Base-by-base conservation (phyloP, 371 early-diverging fungal genomes). In the Mortierella sp. region DNA sequence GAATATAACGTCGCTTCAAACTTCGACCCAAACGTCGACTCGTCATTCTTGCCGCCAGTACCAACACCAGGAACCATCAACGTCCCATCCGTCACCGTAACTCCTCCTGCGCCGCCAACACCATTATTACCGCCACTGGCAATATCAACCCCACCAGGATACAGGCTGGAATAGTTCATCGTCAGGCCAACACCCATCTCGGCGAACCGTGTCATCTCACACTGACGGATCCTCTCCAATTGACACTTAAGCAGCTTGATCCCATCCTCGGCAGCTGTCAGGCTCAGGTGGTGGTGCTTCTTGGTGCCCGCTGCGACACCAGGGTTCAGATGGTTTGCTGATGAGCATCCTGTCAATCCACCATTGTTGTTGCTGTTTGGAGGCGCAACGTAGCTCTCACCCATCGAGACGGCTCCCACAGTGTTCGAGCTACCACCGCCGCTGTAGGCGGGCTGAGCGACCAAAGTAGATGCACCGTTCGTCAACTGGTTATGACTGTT, bases 181-280 rank as follows among this genome's bases (percentile, higher is more conserved):
- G 81, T 81, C 41, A 85, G 76, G 6, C 86, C 86, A 21, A 79
- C 58, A 2, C 86, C 86, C 86, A 85, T 85, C 56, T 85, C 86
- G 41, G 86, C 75, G 44, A 85, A 85, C 48, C 86, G 75, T 0
- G 86, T 79, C 75, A 85, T 85, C 79, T 85, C 86, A 5, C 76
- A 79, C 35, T 85, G 86, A 14, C 86, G 86, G 54, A 85, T 85
- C 58, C 86, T 54, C 72, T 85, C 86, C 41, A 85, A 44, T 41
- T 85, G 86, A 49, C 86, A 85, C n/a, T 80, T 73, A 27, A 85
- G 49, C 63, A 85, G 43, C 77, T 85, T 85, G 79, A 85, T 85
- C 0, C 86, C 86, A 51, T 85, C 86, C 51, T 85, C 86, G 0
- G 86, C 86, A 1, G 86, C 86, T 0, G 86, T 85, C 58, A 85